Evolutionary conservation across 805 yeast species (phyloP), one percentile per base, ranked within the genome.

Genomic region (Candida silvicultrix): DNA sequence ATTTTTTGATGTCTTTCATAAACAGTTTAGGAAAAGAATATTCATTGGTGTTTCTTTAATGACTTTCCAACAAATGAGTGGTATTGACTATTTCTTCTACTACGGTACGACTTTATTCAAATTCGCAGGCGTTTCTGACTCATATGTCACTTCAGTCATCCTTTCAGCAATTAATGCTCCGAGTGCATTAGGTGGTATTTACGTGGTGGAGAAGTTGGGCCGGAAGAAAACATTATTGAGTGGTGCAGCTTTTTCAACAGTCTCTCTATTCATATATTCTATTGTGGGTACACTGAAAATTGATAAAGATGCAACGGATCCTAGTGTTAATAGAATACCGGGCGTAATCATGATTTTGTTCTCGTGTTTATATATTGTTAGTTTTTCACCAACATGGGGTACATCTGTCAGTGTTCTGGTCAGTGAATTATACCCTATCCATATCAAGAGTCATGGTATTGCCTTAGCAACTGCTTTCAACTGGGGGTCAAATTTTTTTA

Each of bases 41-140:
- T 41, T 78, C 28, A 69, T 78, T 50, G 88, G 87, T 55, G 62
- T 78, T 36, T 53, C 75, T 51, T 65, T 81, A 45, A 84, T 81
- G 75, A 68, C 75, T 15, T 62, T 78, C 45, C 83, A 78, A 61
- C 88, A 82, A 59, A 69, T 79, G 55, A 71, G 79, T 29, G 89
- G 89, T 49, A 74, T 80, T 45, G 82, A 82, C 65, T 82, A 79
- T 64, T 79, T 82, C 53, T 80, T 83, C 68, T 81, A 79, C 63
- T 82, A 76, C 53, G 83, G 85, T 40, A 75, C 82, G n/a, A 64
- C 75, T 11, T 72, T 82, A 47, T 81, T 83, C 41, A 68, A 59
- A 56, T 72, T 77, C 45, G 76, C 73, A 43, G 79, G 78, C 48
- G 65, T 80, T 62, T 55, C 62, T 36, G 80, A 78, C 58, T 71